Base-by-base conservation (phyloP, 371 early-diverging fungal genomes). In the Mucor mucedo region DNA sequence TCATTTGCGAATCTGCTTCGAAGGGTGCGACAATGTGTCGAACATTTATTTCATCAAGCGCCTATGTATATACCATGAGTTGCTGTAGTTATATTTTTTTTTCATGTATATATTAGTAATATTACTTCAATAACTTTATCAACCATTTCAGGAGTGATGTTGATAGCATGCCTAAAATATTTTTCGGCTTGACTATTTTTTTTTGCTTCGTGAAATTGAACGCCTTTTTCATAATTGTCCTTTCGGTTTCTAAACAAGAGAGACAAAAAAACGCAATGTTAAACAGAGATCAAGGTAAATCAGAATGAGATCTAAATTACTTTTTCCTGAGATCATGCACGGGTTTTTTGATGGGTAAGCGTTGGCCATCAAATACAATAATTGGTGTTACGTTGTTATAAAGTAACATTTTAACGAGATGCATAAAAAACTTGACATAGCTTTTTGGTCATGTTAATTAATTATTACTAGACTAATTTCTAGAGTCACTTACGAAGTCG, bases 1-100 rank as follows among this genome's bases (percentile, higher is more conserved):
- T 90, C 40, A 99, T 79, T 73, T 99, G 99, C 0, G 99, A 95
- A 77, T 99, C 99, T 0, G 99, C 97, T 75, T 99, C 99, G 66
- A 97, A 99, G 0, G 99, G 99, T 5, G 99, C 96, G 1, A 98
- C 94, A 7, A 99, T 79, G 74, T 85, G 94, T 47, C 88, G 76
- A 28, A 99, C 82, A 13, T 83, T 79, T 33, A 14, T 9, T 48
- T n/a, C 3, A 48, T 48, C 49, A 2, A 48, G n/a, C 21, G 2
- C 49, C 49, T 48, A 28, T 27, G n/a, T 28, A 5, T 6, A 3
- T 48, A 48, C 13, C 1, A 5, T 14, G 13, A 8, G n/a, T 0
- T 44, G 13, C 11, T 44, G 14, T 44, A 11, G n/a, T 44, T 44
- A 39, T 39, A 13, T 44, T 44, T 44, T 9, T 14, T 44, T 9